Base-by-base conservation (phyloP, 768 basidiomycete genomes). In the Xanthoconium stramineum region DNA sequence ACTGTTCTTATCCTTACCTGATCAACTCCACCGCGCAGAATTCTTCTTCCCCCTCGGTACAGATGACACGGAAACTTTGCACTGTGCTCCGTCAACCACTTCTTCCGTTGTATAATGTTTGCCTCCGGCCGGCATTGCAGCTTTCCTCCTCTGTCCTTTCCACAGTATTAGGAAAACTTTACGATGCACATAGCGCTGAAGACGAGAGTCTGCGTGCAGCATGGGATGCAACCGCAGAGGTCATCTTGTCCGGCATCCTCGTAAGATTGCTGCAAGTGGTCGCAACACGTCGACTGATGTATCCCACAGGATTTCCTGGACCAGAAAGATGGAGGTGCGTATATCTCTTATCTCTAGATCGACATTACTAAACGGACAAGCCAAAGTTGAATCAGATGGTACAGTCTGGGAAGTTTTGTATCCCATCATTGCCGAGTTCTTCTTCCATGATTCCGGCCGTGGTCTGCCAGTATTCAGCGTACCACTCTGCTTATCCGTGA, bases 191-290 rank as follows among this genome's bases (percentile, higher is more conserved):
- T 33, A 59, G 61, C 43, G 14, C 45, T 12, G 51, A 51, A 33
- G 61, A 72, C 44, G 57, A 62, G 28, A 60, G 50, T 10, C 55
- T 67, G 50, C 61, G 64, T 42, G 56, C 47, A 6, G 55, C 65
- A 3, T 85, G 84, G 83, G 80, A 83, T 65, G 58, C 53, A 13
- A 69, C 78, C 12, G 75, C 78, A 35, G 61, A 75, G 30, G 72
- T 77, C 11, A 56, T 84, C n/a, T 61, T 86, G 20, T 81, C 84
- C 5, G 83, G 84, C 4, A 57, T 83, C 35, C 63, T 83, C 56
- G 82, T 82, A 60, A 61, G 75, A 59, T 29, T 17, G 39, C 36
- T 6, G 20, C 9, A 47, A 19, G 4, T 32, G 30, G 2, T 13
- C 11, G n/a, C 35, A 28, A 19, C 19, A 7, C 19, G 13, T 53